These are phyloP conservation scores for Trypanosoma caninum DNA, from an alignment of 208 protist species.

Conservation along the genomic window DNA sequence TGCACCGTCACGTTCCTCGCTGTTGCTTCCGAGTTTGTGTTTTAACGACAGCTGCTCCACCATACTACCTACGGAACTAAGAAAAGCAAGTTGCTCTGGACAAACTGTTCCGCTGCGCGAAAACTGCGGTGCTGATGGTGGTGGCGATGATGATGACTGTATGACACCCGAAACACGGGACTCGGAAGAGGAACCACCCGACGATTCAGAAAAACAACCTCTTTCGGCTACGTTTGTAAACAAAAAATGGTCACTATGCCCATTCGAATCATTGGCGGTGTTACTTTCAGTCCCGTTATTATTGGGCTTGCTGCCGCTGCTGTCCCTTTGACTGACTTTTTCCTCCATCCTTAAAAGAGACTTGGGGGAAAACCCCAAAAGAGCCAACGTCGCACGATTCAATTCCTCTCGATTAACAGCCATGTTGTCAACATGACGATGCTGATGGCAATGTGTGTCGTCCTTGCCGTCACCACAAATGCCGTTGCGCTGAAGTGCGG, in stretches of 20 bases:
- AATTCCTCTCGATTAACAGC: neutral
- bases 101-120: neutral
- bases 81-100: constrained; percentile 8
- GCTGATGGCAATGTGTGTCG: neutral
- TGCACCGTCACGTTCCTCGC: neutral
- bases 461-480: neutral
- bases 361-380: constrained; percentile 5
- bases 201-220: neutral
- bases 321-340: neutral
- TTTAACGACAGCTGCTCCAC: neutral
- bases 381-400: neutral
- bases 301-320: neutral
- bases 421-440: too few relatives aligned
- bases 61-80: constrained; percentile 14
- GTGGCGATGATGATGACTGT: too few relatives aligned
- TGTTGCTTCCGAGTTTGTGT: neutral
- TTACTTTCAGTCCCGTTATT: neutral
- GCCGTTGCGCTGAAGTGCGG: neutral
- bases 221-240: too few relatives aligned
- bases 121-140: neutral
- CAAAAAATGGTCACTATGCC: too few relatives aligned
- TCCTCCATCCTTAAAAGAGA: neutral
- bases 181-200: neutral
- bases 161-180: neutral
- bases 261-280: too few relatives aligned